These are phyloP conservation scores for Solanum tacnaense DNA, from an alignment of 257 asterid species.

Conservation along the genomic window DNA sequence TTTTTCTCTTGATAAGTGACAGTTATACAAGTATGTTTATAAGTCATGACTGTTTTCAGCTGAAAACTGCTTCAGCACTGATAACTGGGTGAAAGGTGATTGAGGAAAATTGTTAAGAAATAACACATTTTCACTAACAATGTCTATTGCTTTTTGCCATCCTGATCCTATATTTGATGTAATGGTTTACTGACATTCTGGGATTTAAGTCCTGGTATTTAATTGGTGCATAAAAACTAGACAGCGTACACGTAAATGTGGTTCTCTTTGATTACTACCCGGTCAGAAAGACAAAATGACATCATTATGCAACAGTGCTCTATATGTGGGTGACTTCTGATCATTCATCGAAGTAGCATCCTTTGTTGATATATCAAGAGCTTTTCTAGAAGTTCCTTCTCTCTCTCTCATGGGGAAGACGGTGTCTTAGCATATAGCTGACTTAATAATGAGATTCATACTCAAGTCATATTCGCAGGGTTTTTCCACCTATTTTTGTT, in stretches of 20 bases:
- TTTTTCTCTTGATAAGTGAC: background rate
- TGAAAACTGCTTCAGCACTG: background rate
- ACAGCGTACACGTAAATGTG: background rate
- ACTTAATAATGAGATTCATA: background rate
- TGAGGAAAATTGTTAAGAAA: background rate
- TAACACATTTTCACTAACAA: background rate
- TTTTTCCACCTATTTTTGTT: background rate
- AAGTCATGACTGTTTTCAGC: background rate
- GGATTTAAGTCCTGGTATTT: background rate
- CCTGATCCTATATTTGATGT: background rate
- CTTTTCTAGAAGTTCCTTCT: background rate
- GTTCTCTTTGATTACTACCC: background rate
- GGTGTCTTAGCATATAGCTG: background rate
- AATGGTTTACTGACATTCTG: background rate
- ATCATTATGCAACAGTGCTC: background rate
- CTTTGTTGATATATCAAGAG: background rate
- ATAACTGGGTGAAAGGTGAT: background rate
- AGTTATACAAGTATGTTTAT: background rate
- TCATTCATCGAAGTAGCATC: background rate
- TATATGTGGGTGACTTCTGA: background rate
- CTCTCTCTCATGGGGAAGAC: background rate
- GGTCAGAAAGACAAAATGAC: background rate
- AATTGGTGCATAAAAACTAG: background rate
- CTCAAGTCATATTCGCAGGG: background rate
- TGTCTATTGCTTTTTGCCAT: background rate